Conservation (phyloP, 1,284 basidiomycete genomes). For the Cutaneotrichosporon sp. region DNA sequence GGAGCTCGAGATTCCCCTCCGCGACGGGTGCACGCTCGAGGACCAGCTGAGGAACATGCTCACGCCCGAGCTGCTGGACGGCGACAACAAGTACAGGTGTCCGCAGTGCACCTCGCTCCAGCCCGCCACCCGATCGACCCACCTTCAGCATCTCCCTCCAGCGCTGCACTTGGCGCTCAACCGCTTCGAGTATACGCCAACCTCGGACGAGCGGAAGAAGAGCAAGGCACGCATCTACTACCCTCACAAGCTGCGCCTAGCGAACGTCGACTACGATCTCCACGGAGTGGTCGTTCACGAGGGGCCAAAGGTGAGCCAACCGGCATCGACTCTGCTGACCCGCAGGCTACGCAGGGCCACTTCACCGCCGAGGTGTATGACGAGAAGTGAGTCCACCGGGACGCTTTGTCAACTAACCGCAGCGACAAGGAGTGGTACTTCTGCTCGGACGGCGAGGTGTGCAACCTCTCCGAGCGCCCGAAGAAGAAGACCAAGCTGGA, state of each 20-base stretch:
- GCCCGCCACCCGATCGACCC: constrained; percentile 73
- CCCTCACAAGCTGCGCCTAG: constrained; percentile 67
- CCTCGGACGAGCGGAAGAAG: constrained; percentile 76
- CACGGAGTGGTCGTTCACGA: constrained; percentile 81
- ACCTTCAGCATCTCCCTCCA: constrained; percentile 71
- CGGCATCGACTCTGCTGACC: background rate
- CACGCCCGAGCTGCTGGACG: constrained; percentile 68
- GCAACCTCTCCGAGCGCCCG: constrained; percentile 22
- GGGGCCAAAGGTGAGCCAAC: constrained; percentile 58
- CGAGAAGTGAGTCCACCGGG: constrained; percentile 65
- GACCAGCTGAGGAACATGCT: constrained; percentile 66
- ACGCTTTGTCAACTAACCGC: constrained; percentile 17
- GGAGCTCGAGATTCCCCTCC: constrained; percentile 81
- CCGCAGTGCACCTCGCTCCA: constrained; percentile 67
- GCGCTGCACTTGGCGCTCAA: constrained; percentile 82
- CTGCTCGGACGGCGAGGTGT: constrained; percentile 74
- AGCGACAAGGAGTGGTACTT: constrained; percentile 79
- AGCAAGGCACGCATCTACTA: constrained; percentile 74
- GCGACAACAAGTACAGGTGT: constrained; percentile 84
- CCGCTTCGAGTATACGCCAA: constrained; percentile 82
- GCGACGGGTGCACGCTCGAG: constrained; percentile 71
- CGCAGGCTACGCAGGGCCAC: constrained; percentile 85
- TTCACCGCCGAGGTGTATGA: constrained; percentile 88
- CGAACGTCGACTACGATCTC: constrained; percentile 64
- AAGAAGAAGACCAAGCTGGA: constrained; percentile 30